Evolutionary conservation across 371 early-diverging fungal species (phyloP).

Genomic region (Mucor ambiguus): DNA sequence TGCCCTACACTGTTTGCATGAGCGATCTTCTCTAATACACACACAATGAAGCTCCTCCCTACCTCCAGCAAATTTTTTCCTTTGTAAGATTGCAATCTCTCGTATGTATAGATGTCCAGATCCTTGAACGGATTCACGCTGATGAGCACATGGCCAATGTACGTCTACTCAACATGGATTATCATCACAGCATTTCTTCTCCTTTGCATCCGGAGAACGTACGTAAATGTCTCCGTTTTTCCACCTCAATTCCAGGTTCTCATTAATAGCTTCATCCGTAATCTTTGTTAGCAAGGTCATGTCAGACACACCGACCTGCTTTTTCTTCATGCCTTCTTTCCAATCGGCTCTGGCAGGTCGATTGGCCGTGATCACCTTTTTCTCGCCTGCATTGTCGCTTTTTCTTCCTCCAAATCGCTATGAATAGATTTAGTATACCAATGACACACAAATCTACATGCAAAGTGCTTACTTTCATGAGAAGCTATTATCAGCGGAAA

Average conservation of each 20-base stretch:
- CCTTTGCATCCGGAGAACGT: slow-evolving; percentile 22
- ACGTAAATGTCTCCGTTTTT: slow-evolving; percentile 85
- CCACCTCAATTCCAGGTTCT: slow-evolving; percentile 83
- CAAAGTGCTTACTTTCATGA: background rate
- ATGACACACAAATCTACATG: background rate
- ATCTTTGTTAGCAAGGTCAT: slow-evolving; percentile 89
- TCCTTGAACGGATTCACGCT: slow-evolving; percentile 89
- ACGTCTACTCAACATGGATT: slow-evolving; percentile 57
- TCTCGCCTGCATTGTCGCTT: slow-evolving; percentile 30
- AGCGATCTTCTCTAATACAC: background rate
- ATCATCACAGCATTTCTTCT: background rate
- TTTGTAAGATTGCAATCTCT: slow-evolving; percentile 71
- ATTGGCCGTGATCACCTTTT: slow-evolving; percentile 47
- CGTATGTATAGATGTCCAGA: slow-evolving; percentile 80
- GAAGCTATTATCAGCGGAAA: no score
- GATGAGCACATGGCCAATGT: slow-evolving; percentile 88
- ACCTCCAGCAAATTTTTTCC: slow-evolving; percentile 87
- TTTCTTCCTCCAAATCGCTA: slow-evolving; percentile 29
- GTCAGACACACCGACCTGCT: slow-evolving; percentile 85
- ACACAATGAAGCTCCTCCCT: slow-evolving; percentile 9
- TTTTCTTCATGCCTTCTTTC: slow-evolving; percentile 80
- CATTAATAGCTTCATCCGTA: slow-evolving; percentile 84
- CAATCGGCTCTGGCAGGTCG: slow-evolving; percentile 78
- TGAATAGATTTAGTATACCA: background rate
- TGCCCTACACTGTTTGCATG: slow-evolving; percentile 49